Conservation (phyloP, 805 yeast genomes). For the Hermanozyma aechmeae region DNA sequence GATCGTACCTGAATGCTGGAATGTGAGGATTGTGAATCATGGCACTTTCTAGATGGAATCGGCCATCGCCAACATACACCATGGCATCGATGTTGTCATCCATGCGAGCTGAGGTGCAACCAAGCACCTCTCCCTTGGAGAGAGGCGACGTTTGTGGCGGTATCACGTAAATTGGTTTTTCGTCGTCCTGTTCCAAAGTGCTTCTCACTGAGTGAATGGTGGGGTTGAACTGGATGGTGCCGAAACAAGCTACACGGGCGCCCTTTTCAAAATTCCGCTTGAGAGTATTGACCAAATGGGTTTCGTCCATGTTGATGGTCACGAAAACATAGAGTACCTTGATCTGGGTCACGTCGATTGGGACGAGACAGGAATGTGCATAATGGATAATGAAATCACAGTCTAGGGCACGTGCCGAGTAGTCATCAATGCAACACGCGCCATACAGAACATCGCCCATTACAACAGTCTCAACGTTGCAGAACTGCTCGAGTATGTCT, state of each 20-base stretch:
- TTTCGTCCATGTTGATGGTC: slow-evolving; percentile 80
- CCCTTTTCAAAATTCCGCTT: slow-evolving; percentile 59
- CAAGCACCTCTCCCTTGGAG: slow-evolving; percentile 92
- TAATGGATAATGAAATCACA: slow-evolving; percentile 95
- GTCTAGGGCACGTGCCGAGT: slow-evolving; percentile 82
- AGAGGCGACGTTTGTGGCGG: slow-evolving; percentile 92
- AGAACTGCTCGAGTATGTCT: slow-evolving; percentile 88
- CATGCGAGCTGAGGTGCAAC: slow-evolving; percentile 81
- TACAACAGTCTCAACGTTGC: slow-evolving; percentile 75
- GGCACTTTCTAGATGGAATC: slow-evolving; percentile 90
- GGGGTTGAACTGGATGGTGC: slow-evolving; percentile 96
- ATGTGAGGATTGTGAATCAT: slow-evolving; percentile 95
- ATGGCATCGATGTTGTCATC: slow-evolving; percentile 62
- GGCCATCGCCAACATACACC: slow-evolving; percentile 91
- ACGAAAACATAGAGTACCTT: slow-evolving; percentile 94
- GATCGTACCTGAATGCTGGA: slow-evolving; percentile 92
- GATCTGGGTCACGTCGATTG: slow-evolving; percentile 83
- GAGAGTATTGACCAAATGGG: slow-evolving; percentile 71
- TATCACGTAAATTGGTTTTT: slow-evolving; percentile 46
- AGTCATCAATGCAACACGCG: slow-evolving; percentile 97
- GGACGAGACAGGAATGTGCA: slow-evolving; percentile 95
- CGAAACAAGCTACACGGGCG: slow-evolving; percentile 70
- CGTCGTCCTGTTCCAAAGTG: slow-evolving; percentile 41
- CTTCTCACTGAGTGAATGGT: slow-evolving; percentile 73
- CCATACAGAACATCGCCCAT: slow-evolving; percentile 99